phyloP scores from a whole-genome alignment of 1,139 yeast genomes.

The Eremothecium cymbalariae region DNA sequence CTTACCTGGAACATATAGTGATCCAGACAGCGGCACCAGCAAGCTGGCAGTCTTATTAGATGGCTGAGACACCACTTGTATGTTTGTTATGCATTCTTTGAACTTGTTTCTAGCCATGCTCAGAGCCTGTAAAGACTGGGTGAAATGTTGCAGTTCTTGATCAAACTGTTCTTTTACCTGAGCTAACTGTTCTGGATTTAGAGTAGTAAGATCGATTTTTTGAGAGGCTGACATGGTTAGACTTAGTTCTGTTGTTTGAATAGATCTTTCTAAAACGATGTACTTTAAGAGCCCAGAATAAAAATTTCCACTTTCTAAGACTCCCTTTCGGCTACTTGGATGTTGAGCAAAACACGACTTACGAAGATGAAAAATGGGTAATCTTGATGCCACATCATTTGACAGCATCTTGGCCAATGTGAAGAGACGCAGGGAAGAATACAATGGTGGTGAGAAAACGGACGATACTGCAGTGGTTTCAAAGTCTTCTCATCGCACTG shows the following conservation, averaged over 20 bases:
- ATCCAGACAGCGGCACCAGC: conserved; percentile 80
- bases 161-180: conserved; percentile 81
- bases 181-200: conserved; percentile 75
- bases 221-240: no score
- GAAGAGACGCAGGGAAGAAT: conserved; percentile 36
- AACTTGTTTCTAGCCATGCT: conserved; percentile 78
- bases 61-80: conserved; percentile 47
- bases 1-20: conserved; percentile 83
- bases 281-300: no score
- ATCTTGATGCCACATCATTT: conserved; percentile 50
- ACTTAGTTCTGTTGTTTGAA: no score
- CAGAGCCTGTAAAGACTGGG: conserved; percentile 76
- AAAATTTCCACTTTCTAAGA: no score
- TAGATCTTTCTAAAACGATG: no score
- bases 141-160: conserved; percentile 76
- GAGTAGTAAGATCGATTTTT: conserved; percentile 56
- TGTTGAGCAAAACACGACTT: no score
- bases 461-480: neutral
- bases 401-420: conserved; percentile 59
- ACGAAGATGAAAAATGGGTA: conserved; percentile 25
- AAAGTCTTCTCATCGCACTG: no score
- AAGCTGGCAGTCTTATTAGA: conserved; percentile 43
- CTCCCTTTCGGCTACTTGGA: no score
- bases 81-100: conserved; percentile 68
- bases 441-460: conserved; percentile 12